A percentile compares a stretch with the other conserved stretches of the same genome.
Conservation (phyloP, 768 basidiomycete species). For the Pisolithus marmoratus region DNA sequence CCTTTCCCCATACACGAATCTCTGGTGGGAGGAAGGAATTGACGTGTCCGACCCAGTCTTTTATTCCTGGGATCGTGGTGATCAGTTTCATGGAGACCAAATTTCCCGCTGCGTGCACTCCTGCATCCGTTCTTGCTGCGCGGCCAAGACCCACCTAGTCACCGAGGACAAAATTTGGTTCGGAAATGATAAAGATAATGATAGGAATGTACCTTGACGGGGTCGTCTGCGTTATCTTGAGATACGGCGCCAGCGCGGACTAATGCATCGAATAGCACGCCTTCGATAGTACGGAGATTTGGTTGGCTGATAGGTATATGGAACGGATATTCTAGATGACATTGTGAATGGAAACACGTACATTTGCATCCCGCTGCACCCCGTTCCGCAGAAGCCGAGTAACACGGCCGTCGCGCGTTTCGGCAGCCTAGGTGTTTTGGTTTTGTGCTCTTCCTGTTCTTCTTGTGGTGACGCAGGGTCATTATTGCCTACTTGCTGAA, state of each 20-base stretch:
- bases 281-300: slow-evolving; percentile 79
- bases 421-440: slow-evolving; percentile 57
- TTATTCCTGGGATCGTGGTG: slow-evolving; percentile 61
- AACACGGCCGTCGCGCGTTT: slow-evolving; percentile 83
- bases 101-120: slow-evolving; percentile 96
- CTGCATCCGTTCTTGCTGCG: slow-evolving; percentile 94
- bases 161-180: neutral
- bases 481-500: neutral
- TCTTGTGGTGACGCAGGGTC: neutral
- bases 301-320: slow-evolving; percentile 51
- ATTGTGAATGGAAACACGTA: slow-evolving; percentile 33
- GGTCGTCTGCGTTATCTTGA: slow-evolving; percentile 86
- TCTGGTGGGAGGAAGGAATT: slow-evolving; percentile 88
- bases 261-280: slow-evolving; percentile 80
- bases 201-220: slow-evolving; percentile 59
- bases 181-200: neutral
- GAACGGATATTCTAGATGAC: neutral
- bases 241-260: slow-evolving; percentile 92
- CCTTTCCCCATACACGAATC: slow-evolving; percentile 89
- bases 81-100: slow-evolving; percentile 91
- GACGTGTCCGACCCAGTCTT: slow-evolving; percentile 63
- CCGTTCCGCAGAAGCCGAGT: slow-evolving; percentile 88
- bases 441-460: slow-evolving; percentile 4
- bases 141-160: slow-evolving; percentile 76
- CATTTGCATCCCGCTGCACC: slow-evolving; percentile 96